Percentiles rank a stretch among this genome's conserved stretches.
These are phyloP conservation scores for Agrocybe chaxingu DNA, from an alignment of 768 basidiomycete species.

Conservation along the genomic window DNA sequence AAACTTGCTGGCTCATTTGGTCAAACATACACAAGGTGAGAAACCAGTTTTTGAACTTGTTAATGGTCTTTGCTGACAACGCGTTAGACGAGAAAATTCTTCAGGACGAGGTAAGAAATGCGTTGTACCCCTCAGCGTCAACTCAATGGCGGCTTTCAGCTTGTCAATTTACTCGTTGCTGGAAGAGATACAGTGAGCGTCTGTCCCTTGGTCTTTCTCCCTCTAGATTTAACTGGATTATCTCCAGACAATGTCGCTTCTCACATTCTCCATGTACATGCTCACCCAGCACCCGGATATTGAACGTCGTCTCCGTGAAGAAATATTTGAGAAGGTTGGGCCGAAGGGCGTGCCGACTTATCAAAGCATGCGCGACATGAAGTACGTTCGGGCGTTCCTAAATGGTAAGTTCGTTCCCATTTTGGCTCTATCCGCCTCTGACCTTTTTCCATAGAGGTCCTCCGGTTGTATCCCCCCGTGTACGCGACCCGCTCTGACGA, in stretches of 20 bases:
- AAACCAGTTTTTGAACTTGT: background rate
- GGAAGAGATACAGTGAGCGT: slow-evolving; percentile 49
- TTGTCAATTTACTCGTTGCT: slow-evolving; percentile 31
- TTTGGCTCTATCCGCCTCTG: background rate
- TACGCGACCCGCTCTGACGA: slow-evolving; percentile 10
- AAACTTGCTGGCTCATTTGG: slow-evolving; percentile 45
- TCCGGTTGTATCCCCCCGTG: slow-evolving; percentile 36
- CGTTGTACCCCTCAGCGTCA: background rate
- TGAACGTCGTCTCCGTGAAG: slow-evolving; percentile 32
- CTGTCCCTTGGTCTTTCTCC: too few relatives aligned
- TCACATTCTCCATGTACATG: slow-evolving; percentile 41
- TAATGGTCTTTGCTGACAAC: background rate
- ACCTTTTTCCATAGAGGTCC: slow-evolving; percentile 27
- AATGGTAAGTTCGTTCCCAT: slow-evolving; percentile 21
- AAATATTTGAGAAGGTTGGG: slow-evolving; percentile 37
- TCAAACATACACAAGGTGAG: slow-evolving; percentile 42
- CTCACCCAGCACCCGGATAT: slow-evolving; percentile 39
- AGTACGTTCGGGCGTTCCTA: slow-evolving; percentile 28
- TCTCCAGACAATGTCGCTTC: slow-evolving; percentile 32
- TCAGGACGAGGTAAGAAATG: slow-evolving; percentile 27
- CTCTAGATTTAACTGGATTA: background rate
- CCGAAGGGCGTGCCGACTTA: slow-evolving; percentile 31
- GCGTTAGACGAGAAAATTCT: slow-evolving; percentile 25
- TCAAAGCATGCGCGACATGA: slow-evolving; percentile 45
- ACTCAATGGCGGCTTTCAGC: slow-evolving; percentile 3